Evolutionary conservation across 148 eudicot genomes (phyloP).

Genomic region (Simmondsia chinensis): DNA sequence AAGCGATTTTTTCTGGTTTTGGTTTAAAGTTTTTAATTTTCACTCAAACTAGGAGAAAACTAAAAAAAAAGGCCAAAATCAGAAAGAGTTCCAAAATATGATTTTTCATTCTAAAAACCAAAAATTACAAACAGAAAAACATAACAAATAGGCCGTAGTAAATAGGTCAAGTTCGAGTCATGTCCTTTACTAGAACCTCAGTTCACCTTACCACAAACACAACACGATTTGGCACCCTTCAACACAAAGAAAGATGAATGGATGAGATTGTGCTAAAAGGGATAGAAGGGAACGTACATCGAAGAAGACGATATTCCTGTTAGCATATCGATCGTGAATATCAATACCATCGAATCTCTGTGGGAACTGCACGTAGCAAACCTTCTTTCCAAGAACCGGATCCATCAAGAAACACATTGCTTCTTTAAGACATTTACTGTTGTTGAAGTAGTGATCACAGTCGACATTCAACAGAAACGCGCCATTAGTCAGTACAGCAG

Average conservation of each 20-base stretch:
- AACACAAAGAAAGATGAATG: not conserved
- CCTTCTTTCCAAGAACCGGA: constrained; percentile 77
- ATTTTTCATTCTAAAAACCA: too few species aligned
- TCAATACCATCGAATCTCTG: constrained; percentile 98
- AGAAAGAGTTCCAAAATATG: too few species aligned
- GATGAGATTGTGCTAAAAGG: not conserved
- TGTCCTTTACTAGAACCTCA: too few species aligned
- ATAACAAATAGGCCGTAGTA: too few species aligned
- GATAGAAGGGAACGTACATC: constrained; percentile 50
- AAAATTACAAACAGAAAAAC: too few species aligned
- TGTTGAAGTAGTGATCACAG: constrained; percentile 99
- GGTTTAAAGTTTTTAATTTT: too few species aligned
- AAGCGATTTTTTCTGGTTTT: too few species aligned
- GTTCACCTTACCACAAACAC: too few species aligned
- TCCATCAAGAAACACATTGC: constrained; percentile 99
- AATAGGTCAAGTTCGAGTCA: too few species aligned
- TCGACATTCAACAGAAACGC: constrained; percentile 90
- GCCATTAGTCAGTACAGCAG: constrained; percentile 95
- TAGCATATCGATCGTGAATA: constrained; percentile 94
- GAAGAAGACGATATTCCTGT: constrained; percentile 91
- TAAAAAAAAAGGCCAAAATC: too few species aligned
- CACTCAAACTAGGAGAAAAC: too few species aligned
- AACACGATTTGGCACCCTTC: too few species aligned
- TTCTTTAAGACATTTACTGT: constrained; percentile 89
- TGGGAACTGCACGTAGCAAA: constrained; percentile 94